phyloP scores from a whole-genome alignment of 2,329 filamentous ascomycete genomes.

The Sporothrix brasiliensis region DNA sequence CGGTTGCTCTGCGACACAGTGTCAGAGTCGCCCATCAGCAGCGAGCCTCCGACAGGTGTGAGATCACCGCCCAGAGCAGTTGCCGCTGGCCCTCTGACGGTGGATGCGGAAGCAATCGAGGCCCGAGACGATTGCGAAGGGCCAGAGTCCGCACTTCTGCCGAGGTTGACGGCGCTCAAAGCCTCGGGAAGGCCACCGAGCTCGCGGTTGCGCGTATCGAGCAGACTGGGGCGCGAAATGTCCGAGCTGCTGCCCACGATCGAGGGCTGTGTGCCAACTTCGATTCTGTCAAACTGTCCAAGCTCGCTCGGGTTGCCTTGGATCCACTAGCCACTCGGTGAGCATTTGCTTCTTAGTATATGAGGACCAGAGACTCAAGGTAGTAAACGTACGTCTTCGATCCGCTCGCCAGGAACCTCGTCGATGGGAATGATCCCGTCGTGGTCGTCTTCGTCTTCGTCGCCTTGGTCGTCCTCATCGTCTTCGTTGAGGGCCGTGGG shows the following conservation, averaged over 20 bases:
- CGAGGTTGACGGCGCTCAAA: conserved; percentile 33
- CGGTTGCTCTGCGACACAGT: conserved; percentile 15
- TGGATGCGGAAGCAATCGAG: conserved; percentile 19
- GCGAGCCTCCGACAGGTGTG: background rate
- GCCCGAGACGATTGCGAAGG: background rate
- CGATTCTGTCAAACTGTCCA: conserved; percentile 30
- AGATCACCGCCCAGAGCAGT: background rate
- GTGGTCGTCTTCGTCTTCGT: background rate
- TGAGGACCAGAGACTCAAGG: background rate
- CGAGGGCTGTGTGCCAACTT: conserved; percentile 26
- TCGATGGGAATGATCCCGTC: background rate
- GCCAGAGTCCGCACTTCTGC: conserved; percentile 7
- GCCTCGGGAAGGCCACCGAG: conserved; percentile 31
- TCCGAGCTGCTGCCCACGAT: conserved; percentile 25
- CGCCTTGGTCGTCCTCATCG: conserved; percentile 22
- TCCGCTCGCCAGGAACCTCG: conserved; percentile 16
- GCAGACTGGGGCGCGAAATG: conserved; percentile 25
- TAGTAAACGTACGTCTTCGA: conserved; percentile 28
- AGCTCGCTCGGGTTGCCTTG: conserved; percentile 35
- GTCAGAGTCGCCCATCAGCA: background rate
- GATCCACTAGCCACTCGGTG: conserved; percentile 34
- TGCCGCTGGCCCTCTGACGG: background rate
- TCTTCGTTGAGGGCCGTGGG: conserved; percentile 33
- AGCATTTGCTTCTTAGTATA: background rate
- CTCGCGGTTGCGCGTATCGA: conserved; percentile 30